A percentile compares a stretch with the other conserved stretches of the same genome.
Evolutionary conservation across 805 yeast species (phyloP).

Genomic region (Candida vartiovaarae): DNA sequence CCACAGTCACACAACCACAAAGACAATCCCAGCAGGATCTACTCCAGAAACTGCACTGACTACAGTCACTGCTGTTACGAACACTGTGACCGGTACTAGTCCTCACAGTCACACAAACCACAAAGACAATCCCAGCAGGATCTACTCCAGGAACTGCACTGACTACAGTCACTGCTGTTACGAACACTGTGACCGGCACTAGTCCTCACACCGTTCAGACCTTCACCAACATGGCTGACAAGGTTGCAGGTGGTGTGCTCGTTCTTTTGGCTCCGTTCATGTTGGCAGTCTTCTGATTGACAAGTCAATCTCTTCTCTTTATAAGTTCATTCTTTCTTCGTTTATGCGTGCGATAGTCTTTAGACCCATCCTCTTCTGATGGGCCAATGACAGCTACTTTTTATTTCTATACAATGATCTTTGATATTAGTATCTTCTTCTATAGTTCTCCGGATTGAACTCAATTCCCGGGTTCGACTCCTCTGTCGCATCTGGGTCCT

Average conservation of each 20-base stretch:
- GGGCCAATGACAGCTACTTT: no score
- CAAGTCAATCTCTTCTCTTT: neutral
- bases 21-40: no score
- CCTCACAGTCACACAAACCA: neutral
- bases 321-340: neutral
- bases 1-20: no score
- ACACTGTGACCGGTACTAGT: neutral
- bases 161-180: no score
- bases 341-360: neutral
- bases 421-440: constrained; percentile 12
- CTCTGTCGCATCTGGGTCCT: constrained; percentile 29
- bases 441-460: constrained; percentile 16
- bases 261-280: neutral
- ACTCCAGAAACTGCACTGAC: no score
- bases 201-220: neutral
- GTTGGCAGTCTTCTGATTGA: no score
- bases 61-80: no score
- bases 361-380: neutral
- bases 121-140: no score
- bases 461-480: constrained; percentile 20
- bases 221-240: neutral
- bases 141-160: no score
- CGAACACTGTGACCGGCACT: neutral
- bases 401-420: no score
- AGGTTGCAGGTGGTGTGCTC: neutral